Conservation (phyloP, 768 basidiomycete genomes). For the Macrolepiota dolichaula region DNA sequence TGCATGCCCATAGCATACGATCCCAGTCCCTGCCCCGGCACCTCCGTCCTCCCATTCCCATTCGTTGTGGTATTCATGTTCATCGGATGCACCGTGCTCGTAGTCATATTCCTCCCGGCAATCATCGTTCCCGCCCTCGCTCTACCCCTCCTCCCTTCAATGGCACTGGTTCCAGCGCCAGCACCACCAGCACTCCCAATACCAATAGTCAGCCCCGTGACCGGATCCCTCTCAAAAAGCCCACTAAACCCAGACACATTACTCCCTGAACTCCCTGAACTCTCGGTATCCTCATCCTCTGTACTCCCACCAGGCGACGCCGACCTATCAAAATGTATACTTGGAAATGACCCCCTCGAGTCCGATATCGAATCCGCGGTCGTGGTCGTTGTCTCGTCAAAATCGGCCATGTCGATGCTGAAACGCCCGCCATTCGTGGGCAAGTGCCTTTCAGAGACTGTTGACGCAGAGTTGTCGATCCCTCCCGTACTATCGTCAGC, state of each 20-base stretch:
- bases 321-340: constrained; percentile 73
- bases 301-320: constrained; percentile 27
- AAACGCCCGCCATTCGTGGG: constrained; percentile 50
- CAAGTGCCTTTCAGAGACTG: constrained; percentile 27
- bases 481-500: neutral
- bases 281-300: constrained; percentile 15
- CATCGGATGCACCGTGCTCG: constrained; percentile 3
- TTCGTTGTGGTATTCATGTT: neutral
- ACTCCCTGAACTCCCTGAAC: constrained; percentile 29
- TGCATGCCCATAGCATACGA: constrained; percentile 15
- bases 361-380: constrained; percentile 41
- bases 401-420: constrained; percentile 57
- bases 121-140: constrained; percentile 2
- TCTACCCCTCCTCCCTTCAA: neutral
- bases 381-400: constrained; percentile 30
- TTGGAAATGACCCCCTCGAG: constrained; percentile 70
- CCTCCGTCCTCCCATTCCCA: constrained; percentile 19
- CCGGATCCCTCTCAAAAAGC: constrained; percentile 20
- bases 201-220: neutral
- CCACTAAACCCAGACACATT: constrained; percentile 35
- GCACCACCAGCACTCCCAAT: neutral
- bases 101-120: neutral
- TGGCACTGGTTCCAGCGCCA: no score
- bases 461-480: constrained; percentile 1
- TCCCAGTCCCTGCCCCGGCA: constrained; percentile 9